These are phyloP conservation scores for Ulmus americana DNA, from an alignment of 331 rosid species.

Conservation along the genomic window DNA sequence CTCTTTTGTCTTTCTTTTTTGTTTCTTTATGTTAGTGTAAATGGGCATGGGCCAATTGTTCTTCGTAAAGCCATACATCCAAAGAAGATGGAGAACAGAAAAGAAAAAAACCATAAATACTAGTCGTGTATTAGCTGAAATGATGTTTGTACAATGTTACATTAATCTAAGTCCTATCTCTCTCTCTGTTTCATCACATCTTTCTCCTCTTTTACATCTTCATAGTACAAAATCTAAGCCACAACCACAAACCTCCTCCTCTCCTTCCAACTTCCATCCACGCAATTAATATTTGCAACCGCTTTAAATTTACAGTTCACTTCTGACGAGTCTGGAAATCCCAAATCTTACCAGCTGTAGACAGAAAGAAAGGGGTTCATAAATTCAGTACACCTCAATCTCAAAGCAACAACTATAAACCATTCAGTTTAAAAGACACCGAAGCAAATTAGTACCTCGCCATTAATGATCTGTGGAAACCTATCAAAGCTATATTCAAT, in stretches of 20 bases:
- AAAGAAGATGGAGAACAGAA: background rate
- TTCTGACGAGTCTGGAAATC: background rate
- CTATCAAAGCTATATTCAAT: background rate
- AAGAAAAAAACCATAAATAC: background rate
- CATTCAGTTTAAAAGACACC: background rate
- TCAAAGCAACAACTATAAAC: background rate
- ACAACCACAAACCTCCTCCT: background rate
- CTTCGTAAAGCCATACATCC: background rate
- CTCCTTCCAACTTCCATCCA: background rate
- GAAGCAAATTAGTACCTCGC: background rate
- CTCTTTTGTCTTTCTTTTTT: too few species aligned
- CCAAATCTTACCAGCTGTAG: constrained; percentile 3
- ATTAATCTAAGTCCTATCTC: background rate
- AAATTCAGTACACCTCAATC: constrained; percentile 8
- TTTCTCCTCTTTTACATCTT: background rate
- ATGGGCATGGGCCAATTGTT: too few species aligned
- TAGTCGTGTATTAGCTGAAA: background rate
- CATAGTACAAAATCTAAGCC: background rate
- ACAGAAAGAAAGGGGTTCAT: background rate
- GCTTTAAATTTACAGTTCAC: background rate
- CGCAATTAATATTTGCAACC: constrained; percentile 9
- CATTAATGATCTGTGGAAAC: too few species aligned
- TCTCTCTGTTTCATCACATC: constrained; percentile 7
- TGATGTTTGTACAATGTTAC: background rate
- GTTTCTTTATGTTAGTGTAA: too few species aligned